Base-by-base conservation (phyloP, 1,284 basidiomycete genomes). In the Amylostereum areolatum region DNA sequence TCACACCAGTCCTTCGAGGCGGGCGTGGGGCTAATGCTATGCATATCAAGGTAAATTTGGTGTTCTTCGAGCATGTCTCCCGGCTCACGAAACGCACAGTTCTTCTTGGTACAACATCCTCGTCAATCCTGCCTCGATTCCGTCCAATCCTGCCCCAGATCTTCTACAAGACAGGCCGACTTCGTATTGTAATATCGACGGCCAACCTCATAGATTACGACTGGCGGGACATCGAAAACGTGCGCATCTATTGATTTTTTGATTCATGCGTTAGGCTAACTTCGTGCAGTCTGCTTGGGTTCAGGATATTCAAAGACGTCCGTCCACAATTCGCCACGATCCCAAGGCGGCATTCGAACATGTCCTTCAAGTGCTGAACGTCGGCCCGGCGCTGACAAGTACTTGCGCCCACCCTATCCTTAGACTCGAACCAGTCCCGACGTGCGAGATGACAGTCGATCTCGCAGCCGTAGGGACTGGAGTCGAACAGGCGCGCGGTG, bases 201-300 rank as follows among this genome's bases (percentile, higher is more conserved):
- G 88, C 87, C 24, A 90, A 91, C 59, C 69, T 91, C 12, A 67
- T 88, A 37, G 70, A 77, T 28, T 78, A 80, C 58, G 89, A 91
- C 62, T 91, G 83, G 80, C 71, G 80, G 32, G 80, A 89, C 52
- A 88, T 91, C 53, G 88, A 91, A 64, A 91, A 91, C 61, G 86
- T 87, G 52, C 28, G 69, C 58, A 27, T 36, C 29, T 9, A 41
- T 2, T n/a, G 29, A 50, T 55, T 12, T 33, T 47, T 51, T 24
- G 35, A 45, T 46, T 18, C 11, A 35, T 9, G 50, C 47, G 24
- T 45, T 12, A 41, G 6, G 12, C 9, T 36, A 18, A 28, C 24
- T 37, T 24, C 34, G 37, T n/a, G 7, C 30, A 89, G 87, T 77
- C 79, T 12, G 77, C 80, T 25, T 91, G 87, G 83, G 63, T 90